Evolutionary conservation across 257 asterid species (phyloP).

Genomic region (Cynanchum wilfordii): DNA sequence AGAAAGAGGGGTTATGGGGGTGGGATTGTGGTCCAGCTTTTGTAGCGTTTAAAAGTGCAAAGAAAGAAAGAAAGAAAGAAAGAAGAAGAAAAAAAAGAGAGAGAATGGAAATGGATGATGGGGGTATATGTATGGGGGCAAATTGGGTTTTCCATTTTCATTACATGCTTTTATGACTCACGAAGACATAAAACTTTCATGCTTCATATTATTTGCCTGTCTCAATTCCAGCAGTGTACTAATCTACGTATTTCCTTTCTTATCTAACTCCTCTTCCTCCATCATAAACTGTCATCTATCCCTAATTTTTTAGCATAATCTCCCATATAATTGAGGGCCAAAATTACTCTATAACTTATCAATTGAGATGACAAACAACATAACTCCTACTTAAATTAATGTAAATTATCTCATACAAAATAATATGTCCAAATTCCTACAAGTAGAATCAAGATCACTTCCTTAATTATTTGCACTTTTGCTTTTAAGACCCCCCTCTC

Average conservation of each 20-base stretch:
- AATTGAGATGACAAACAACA: too few relatives aligned
- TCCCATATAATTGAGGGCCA: too few relatives aligned
- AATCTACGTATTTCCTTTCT: constrained; percentile 15
- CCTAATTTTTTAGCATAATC: too few relatives aligned
- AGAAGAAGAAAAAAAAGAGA: constrained; percentile 6
- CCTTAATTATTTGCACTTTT: too few relatives aligned
- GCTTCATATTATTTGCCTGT: constrained; percentile 35
- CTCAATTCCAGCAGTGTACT: constrained; percentile 28
- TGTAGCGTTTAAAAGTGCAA: constrained; percentile 15
- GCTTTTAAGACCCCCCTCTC: too few relatives aligned
- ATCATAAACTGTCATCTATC: too few relatives aligned
- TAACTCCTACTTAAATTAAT: too few relatives aligned
- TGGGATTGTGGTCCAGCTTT: constrained; percentile 18
- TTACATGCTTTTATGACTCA: constrained; percentile 32
- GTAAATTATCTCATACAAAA: too few relatives aligned
- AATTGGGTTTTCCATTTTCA: constrained; percentile 19
- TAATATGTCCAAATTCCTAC: too few relatives aligned
- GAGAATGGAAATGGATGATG: constrained; percentile 21
- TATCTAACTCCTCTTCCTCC: neutral
- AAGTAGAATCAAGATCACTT: too few relatives aligned
- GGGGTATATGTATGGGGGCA: constrained; percentile 34
- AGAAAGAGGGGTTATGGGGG: too few relatives aligned
- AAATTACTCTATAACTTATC: too few relatives aligned
- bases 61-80: neutral
- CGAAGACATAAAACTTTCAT: constrained; percentile 29